Evolutionary conservation across 2,329 filamentous ascomycete species (phyloP), one percentile per base, ranked within the genome.

Genomic region (Didymella glomerata): DNA sequence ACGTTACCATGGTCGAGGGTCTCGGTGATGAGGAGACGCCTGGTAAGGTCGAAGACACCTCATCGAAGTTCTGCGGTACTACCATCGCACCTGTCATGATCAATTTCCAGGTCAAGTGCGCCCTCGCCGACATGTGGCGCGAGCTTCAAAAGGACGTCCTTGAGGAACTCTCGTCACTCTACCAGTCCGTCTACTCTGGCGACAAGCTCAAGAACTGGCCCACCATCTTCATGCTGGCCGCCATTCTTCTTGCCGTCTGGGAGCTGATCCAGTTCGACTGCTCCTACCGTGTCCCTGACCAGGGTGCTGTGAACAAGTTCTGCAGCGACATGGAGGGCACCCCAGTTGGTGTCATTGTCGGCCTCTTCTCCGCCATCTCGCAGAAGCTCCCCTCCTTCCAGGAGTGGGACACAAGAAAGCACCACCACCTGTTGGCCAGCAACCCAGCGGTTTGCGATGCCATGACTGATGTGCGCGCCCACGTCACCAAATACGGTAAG

Each of bases 171-270:
- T 97, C 94, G 1, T 82, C 87, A 7, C 85, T 98, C 14, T 98
- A 97, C 85, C 96, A 92, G n/a, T 96, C 93, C 65, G 94, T 98
- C 44, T 98, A 98, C 85, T 96, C 91, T 70, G 94, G 94, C 60
- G 94, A 97, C 78, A 94, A 96, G 79, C 87, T 97, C 69, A 97
- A 97, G 87, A 96, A 97, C 82, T 98, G 94, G 94, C 94, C 94
- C 2, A 97, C 93, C 48, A 98, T 98, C 77, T 98, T 97, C 85
- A 96, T 98, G 86, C 85, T 97, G 55, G 94, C 93, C 10, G 93
- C 92, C 4, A 95, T 98, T 64, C 86, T 98, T 32, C 85, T 98
- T 47, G 92, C 92, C 11, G 92, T 98, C 20, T 98, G 94, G 94
- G 94, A 98, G 78, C 90, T 97, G 84, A 97, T 98, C 88, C 93